A percentile compares a stretch with the other conserved stretches of the same genome.
These are phyloP conservation scores for Fraxinus sp. DNA, from an alignment of 305 asterid genomes.

Conservation along the genomic window DNA sequence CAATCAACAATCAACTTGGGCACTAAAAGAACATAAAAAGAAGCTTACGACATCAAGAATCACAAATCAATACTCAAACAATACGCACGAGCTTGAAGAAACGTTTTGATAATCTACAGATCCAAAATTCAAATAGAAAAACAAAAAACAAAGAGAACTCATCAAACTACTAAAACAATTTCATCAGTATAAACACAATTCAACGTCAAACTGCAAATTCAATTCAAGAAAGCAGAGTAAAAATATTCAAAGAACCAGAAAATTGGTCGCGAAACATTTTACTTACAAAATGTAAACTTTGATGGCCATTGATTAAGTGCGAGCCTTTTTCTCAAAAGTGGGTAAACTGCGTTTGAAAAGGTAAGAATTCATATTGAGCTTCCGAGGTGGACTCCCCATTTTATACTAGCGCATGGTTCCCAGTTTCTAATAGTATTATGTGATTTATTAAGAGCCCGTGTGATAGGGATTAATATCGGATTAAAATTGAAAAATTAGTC, in stretches of 20 bases:
- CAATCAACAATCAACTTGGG: neutral
- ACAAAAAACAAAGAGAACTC: neutral
- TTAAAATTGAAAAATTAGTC: no score
- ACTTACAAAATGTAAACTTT: constrained; percentile 62
- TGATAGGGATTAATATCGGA: no score
- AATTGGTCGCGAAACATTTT: neutral
- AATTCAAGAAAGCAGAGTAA: constrained; percentile 14
- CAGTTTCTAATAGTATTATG: constrained; percentile 17
- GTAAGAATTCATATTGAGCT: constrained; percentile 13
- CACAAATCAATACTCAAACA: neutral
- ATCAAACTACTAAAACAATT: neutral
- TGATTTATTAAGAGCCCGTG: no score
- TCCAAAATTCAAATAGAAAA: neutral
- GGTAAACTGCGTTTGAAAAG: constrained; percentile 19
- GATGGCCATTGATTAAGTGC: constrained; percentile 45
- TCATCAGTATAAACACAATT: neutral
- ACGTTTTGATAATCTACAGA: neutral
- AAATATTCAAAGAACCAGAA: neutral
- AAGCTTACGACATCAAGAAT: constrained; percentile 12
- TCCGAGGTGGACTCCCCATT: constrained; percentile 22
- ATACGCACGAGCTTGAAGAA: neutral
- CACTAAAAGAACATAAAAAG: neutral
- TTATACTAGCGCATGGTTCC: constrained; percentile 28
- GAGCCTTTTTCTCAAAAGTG: neutral
- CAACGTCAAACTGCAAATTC: neutral